Conservation (phyloP, 2,329 filamentous ascomycete species). For the Fusarium setosum region DNA sequence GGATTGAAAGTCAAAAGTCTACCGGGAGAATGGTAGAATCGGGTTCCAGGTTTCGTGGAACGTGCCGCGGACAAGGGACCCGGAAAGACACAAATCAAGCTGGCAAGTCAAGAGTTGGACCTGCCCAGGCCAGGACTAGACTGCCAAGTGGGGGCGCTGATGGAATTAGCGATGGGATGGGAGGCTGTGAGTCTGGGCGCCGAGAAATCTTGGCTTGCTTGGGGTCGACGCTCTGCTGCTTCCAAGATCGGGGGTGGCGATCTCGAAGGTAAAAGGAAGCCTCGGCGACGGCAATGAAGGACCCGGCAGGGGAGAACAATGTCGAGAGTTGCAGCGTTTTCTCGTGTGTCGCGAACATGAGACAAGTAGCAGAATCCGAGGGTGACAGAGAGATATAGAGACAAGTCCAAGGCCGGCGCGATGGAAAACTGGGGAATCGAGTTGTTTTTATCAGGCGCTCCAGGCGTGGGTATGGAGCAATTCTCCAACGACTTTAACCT, state of each 20-base stretch:
- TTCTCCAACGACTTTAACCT: background rate
- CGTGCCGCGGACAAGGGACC: conserved; percentile 24
- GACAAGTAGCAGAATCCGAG: no score
- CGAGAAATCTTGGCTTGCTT: conserved; percentile 26
- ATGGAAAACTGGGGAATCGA: conserved; percentile 17
- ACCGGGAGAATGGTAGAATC: conserved; percentile 13
- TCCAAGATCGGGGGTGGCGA: conserved; percentile 21
- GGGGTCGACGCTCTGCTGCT: conserved; percentile 14
- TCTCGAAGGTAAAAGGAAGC: conserved; percentile 32
- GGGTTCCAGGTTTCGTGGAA: conserved; percentile 27
- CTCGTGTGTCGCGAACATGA: background rate
- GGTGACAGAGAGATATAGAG: background rate
- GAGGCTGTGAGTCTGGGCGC: conserved; percentile 30
- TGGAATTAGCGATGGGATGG: background rate
- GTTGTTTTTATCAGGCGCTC: conserved; percentile 7
- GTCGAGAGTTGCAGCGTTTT: background rate
- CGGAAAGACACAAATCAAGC: conserved; percentile 12
- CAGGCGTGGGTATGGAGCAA: background rate
- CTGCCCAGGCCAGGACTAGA: background rate
- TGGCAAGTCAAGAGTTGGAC: background rate
- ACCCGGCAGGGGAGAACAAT: background rate
- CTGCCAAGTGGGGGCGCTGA: background rate
- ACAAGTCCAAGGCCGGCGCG: background rate
- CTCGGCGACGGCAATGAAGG: background rate
- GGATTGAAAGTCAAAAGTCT: background rate